phyloP scores from a whole-genome alignment of 2,329 filamentous ascomycete species.

The Aureobasidium namibiae region DNA sequence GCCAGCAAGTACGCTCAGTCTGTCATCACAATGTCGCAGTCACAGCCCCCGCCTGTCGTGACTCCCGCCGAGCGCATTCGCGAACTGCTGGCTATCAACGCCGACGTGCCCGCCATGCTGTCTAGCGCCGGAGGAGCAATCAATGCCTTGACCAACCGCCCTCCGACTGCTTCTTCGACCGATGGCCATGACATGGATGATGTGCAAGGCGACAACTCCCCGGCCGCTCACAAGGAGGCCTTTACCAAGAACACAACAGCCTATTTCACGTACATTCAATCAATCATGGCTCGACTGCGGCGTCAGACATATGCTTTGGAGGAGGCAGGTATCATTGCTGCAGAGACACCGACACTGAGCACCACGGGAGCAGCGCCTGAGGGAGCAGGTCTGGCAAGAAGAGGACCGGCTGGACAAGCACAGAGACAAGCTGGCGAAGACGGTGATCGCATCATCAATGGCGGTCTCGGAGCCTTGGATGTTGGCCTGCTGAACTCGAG shows the following conservation, averaged over 20 bases:
- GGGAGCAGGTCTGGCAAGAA: conserved; percentile 11
- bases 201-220: background rate
- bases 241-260: conserved; percentile 48
- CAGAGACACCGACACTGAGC: conserved; percentile 31
- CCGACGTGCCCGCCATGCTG: conserved; percentile 47
- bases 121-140: conserved; percentile 54
- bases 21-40: conserved; percentile 17
- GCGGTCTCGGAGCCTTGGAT: conserved; percentile 54
- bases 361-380: conserved; percentile 19
- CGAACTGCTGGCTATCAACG: conserved; percentile 72
- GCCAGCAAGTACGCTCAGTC: background rate
- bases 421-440: conserved; percentile 15
- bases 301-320: conserved; percentile 72
- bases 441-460: conserved; percentile 31
- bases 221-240: conserved; percentile 41
- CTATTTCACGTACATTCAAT: conserved; percentile 66
- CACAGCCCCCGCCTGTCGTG: conserved; percentile 32
- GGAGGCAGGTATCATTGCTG: conserved; percentile 64
- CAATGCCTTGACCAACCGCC: conserved; percentile 51
- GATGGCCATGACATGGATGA: conserved; percentile 40
- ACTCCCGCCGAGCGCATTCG: conserved; percentile 69
- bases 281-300: conserved; percentile 65
- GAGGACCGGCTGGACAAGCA: conserved; percentile 11
- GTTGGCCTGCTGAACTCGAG: conserved; percentile 85
- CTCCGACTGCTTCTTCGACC: conserved; percentile 34